A percentile compares a stretch with the other conserved stretches of the same genome.
phyloP scores from a whole-genome alignment of 345 rosid species.

The Salix caprea region DNA sequence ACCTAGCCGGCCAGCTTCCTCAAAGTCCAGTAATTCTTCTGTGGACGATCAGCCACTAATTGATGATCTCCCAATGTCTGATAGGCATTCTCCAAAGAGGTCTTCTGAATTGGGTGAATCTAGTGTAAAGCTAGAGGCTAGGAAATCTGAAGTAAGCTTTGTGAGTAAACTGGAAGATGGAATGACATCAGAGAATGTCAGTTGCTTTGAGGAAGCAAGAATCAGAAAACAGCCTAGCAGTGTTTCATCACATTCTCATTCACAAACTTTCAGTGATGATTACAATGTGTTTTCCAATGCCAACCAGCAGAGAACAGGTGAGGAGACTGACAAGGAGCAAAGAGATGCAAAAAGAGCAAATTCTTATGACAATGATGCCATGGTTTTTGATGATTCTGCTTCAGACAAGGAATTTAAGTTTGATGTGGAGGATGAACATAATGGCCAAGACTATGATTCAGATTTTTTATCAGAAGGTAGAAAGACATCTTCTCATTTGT shows the following conservation, averaged over 20 bases:
- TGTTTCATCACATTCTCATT: conserved; percentile 38
- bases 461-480: conserved; percentile 35
- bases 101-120: conserved; percentile 36
- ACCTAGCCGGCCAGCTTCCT: conserved; percentile 23
- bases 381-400: conserved; percentile 61
- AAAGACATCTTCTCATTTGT: conserved; percentile 28
- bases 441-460: conserved; percentile 27
- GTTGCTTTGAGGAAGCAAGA: conserved; percentile 27
- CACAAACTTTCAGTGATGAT: conserved; percentile 35
- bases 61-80: conserved; percentile 20
- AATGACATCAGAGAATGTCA: conserved; percentile 17
- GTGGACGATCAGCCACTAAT: conserved; percentile 12
- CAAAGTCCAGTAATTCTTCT: conserved; percentile 29
- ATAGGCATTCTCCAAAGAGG: conserved; percentile 42
- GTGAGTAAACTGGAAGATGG: conserved; percentile 14
- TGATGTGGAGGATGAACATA: conserved; percentile 31
- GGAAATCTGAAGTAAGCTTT: conserved; percentile 29
- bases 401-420: conserved; percentile 46
- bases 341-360: conserved; percentile 31
- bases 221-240: conserved; percentile 35
- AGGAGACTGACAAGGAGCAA: conserved; percentile 34
- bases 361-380: conserved; percentile 32
- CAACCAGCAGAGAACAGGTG: conserved; percentile 10
- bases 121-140: conserved; percentile 35
- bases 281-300: conserved; percentile 27